These are phyloP conservation scores for Penicillium sp. DNA, from an alignment of 2,329 filamentous ascomycete genomes.

Conservation along the genomic window DNA sequence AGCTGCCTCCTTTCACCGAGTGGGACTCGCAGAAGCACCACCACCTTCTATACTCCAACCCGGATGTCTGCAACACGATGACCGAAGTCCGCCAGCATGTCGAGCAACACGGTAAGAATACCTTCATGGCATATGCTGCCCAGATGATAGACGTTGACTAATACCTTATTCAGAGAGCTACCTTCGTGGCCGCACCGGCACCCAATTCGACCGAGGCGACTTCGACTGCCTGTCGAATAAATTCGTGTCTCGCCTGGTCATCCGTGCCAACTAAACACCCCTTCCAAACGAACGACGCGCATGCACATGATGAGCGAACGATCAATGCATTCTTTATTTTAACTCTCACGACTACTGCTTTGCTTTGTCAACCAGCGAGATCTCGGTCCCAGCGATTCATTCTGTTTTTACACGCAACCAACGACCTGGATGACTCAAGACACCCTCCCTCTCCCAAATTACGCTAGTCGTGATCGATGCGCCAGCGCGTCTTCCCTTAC, in stretches of 20 bases:
- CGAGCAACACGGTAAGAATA: conserved; percentile 82
- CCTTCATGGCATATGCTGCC: not conserved
- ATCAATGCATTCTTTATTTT: conserved; percentile 23
- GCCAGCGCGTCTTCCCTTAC: conserved; percentile 30
- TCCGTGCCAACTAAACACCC: conserved; percentile 77
- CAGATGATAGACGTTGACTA: not conserved
- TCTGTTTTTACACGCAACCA: conserved; percentile 21
- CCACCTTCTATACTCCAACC: conserved; percentile 87
- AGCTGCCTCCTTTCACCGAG: conserved; percentile 88
- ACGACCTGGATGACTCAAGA: conserved; percentile 38
- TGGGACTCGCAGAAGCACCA: conserved; percentile 95
- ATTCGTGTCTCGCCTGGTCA: conserved; percentile 94
- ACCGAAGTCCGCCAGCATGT: conserved; percentile 94
- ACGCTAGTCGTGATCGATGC: conserved; percentile 35
- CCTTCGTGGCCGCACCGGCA: conserved; percentile 76
- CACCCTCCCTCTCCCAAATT: conserved; percentile 13
- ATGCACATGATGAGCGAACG: conserved; percentile 35
- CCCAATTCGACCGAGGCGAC: conserved; percentile 87
- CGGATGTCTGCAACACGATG: conserved; percentile 92
- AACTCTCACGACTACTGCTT: conserved; percentile 30
- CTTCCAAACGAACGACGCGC: conserved; percentile 25
- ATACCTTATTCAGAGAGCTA: conserved; percentile 71
- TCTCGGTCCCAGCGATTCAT: conserved; percentile 22
- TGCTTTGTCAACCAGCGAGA: conserved; percentile 31
- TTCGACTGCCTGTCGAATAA: conserved; percentile 97